Evolutionary conservation across 768 basidiomycete species (phyloP), one percentile per base, ranked within the genome.

Genomic region (Leccinum ochraceum): DNA sequence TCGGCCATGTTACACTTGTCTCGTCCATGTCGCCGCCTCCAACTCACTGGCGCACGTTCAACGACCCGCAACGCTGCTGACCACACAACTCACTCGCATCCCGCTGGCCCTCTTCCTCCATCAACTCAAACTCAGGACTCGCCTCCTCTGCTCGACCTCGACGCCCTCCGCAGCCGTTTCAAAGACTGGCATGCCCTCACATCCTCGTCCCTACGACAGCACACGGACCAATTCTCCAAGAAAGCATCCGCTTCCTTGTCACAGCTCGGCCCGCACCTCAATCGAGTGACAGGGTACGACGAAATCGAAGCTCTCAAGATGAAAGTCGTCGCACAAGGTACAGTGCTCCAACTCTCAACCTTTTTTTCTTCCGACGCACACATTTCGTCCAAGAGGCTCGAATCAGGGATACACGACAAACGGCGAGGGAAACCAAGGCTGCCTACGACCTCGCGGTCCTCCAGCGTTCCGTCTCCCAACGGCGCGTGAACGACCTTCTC

Each of bases 401-500:
- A 58, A 92, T 98, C 68, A 80, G 84, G 55, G 74, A 78, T 14
- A 82, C 89, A 4, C 85, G 95, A 20, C 76, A 81, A 53, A 85
- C 83, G 6, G 87, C 95, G 0, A 80, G 85, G 44, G 74, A 80
- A 36, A 88, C 94, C 6, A 98, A 98, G 76, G 69, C 73, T 7
- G 82, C 84, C 5, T 88, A 95, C 68, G 90, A 92, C 59, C 75
- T 81, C 58, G 92, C 95, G 0, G 91, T 95, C n/a, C 71, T 82
- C 11, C 80, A 86, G 66, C 89, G 95, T 6, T 88, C 93, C 9
- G 81, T 86, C 49, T 93, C 93, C 4, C 96, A 99, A 72, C 86
- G 92, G n/a, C 90, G 96, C 73, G 93, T 97, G 56, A 98, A 98
- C 75, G 92, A 95, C 71, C 85, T 99, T 3, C 78, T 98, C 16